Conservation (phyloP, 208 protist species). For the Endotrypanum monterogeii region DNA sequence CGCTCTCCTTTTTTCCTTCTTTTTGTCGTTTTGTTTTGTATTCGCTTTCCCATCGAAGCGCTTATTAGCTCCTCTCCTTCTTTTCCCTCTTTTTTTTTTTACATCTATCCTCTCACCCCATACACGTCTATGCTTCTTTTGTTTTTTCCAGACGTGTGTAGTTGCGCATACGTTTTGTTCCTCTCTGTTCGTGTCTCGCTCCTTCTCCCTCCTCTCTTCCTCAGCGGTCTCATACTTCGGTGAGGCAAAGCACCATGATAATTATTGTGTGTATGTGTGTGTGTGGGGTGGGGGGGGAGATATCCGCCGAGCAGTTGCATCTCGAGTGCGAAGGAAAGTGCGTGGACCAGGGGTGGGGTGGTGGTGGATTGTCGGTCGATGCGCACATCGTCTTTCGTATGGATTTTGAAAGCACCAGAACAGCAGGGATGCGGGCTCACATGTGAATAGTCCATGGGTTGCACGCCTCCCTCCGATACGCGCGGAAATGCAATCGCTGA, state of each 20-base stretch:
- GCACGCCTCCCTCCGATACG: background rate
- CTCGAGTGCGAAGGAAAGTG: background rate
- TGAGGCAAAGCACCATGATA: background rate
- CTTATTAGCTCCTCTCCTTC: too few relatives aligned
- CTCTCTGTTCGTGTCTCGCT: background rate
- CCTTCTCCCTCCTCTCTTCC: background rate
- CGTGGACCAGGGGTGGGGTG: background rate
- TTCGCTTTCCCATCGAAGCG: background rate
- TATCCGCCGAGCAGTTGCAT: background rate
- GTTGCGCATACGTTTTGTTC: constrained; percentile 6
- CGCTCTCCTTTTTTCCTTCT: background rate
- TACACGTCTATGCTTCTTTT: background rate
- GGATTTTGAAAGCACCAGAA: background rate
- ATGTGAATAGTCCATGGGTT: background rate
- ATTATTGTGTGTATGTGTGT: background rate
- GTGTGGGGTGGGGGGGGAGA: too few relatives aligned
- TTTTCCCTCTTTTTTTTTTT: background rate
- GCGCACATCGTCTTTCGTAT: constrained; percentile 1
- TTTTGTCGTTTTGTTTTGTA: background rate
- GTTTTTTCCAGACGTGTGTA: constrained; percentile 15
- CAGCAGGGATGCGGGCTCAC: background rate
- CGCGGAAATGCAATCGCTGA: background rate
- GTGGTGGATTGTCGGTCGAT: background rate
- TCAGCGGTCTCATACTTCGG: background rate
- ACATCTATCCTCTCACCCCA: background rate